Evolutionary conservation across 495 filamentous ascomycete species (phyloP).

Genomic region (Aspergillus panamensis): DNA sequence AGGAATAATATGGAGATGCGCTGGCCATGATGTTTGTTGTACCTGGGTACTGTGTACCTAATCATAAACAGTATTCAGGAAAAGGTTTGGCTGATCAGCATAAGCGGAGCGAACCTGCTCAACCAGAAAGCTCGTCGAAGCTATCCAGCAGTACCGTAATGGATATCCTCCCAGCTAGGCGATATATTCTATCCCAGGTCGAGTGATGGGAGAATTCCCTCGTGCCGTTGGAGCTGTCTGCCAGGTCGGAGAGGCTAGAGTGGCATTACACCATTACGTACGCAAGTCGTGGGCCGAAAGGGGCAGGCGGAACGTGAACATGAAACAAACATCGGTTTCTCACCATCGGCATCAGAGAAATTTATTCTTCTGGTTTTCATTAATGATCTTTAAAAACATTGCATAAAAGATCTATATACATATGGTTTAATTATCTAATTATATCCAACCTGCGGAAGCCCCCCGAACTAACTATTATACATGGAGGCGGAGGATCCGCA

Average conservation of each 20-base stretch:
- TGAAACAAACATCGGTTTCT: too few relatives aligned
- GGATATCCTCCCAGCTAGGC: background rate
- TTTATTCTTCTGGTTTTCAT: too few relatives aligned
- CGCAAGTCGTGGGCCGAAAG: slow-evolving; percentile 26
- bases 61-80: slow-evolving; percentile 1
- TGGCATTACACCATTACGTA: slow-evolving; percentile 45
- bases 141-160: background rate
- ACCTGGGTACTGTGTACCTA: slow-evolving; percentile 5
- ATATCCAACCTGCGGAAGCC: background rate
- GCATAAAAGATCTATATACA: background rate
- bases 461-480: slow-evolving; percentile 3
- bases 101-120: background rate
- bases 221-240: slow-evolving; percentile 5
- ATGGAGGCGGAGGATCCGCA: slow-evolving; percentile 5
- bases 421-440: background rate
- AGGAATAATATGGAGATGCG: slow-evolving; percentile 36
- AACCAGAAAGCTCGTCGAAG: slow-evolving; percentile 11
- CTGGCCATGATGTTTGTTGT: slow-evolving; percentile 40
- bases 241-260: slow-evolving; percentile 42
- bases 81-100: background rate
- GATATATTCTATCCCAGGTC: background rate
- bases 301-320: slow-evolving; percentile 20
- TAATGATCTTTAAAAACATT: too few relatives aligned
- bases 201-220: slow-evolving; percentile 2
- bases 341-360: too few relatives aligned